Percentiles rank a stretch among this genome's conserved stretches.
These are phyloP conservation scores for Sphagnurus paluster DNA, from an alignment of 1,284 basidiomycete genomes.

Conservation along the genomic window DNA sequence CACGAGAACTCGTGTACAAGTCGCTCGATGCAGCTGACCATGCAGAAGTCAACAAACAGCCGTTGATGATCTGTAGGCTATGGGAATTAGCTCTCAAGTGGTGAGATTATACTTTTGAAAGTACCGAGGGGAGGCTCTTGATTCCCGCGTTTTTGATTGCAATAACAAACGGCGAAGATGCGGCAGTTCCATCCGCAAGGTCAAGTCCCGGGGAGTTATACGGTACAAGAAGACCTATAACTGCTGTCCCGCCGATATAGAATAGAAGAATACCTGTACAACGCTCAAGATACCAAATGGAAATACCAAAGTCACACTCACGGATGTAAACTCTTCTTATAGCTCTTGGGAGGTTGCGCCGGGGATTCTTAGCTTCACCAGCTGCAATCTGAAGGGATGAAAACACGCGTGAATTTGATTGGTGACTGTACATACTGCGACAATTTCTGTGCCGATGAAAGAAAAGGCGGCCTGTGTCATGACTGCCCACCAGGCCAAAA, in stretches of 20 bases:
- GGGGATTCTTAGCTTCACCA: constrained; percentile 74
- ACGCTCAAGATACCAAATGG: constrained; percentile 6
- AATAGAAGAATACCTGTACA: constrained; percentile 53
- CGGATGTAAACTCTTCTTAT: constrained; percentile 79
- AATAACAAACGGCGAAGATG: constrained; percentile 84
- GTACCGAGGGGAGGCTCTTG: constrained; percentile 63
- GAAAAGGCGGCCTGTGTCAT: constrained; percentile 82
- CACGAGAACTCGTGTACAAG: constrained; percentile 79
- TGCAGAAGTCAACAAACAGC: constrained; percentile 81
- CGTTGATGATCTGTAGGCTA: constrained; percentile 74
- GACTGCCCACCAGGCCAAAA: constrained; percentile 70
- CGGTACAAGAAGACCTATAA: constrained; percentile 80
- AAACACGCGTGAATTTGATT: not conserved
- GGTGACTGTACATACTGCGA: constrained; percentile 66
- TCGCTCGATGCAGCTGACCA: constrained; percentile 87
- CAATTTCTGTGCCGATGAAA: constrained; percentile 79
- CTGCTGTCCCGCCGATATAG: constrained; percentile 63
- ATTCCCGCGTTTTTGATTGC: constrained; percentile 77
- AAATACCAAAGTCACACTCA: constrained; percentile 22
- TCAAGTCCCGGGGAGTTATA: constrained; percentile 60
- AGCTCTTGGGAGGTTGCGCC: constrained; percentile 65
- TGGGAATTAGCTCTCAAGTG: not conserved
- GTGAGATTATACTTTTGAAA: constrained; percentile 14
- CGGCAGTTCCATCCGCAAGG: constrained; percentile 57
- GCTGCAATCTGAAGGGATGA: constrained; percentile 63